phyloP scores from a whole-genome alignment of 2,329 filamentous ascomycete species.

The Colletotrichum orbiculare region DNA sequence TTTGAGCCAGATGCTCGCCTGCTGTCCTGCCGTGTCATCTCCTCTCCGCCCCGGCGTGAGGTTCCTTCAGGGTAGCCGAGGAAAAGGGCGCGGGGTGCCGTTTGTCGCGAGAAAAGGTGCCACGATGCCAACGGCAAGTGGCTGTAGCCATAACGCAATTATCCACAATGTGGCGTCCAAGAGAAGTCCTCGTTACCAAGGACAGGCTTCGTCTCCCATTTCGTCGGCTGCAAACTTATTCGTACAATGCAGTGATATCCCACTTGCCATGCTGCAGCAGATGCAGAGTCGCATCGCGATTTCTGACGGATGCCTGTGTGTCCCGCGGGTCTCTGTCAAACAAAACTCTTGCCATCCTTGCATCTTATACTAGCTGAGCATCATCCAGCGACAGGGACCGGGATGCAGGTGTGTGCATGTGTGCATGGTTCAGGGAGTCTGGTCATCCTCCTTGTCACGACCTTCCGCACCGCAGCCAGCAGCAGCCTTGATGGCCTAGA shows the following conservation, averaged over 20 bases:
- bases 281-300: slow-evolving; percentile 25
- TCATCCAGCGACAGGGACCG: slow-evolving; percentile 22
- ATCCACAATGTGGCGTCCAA: background rate
- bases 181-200: too few species aligned
- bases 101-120: too few species aligned
- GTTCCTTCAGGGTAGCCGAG: background rate
- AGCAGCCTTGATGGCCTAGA: background rate
- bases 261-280: slow-evolving; percentile 15
- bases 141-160: background rate
- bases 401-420: background rate
- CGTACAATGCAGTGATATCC: slow-evolving; percentile 14
- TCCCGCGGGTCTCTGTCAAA: slow-evolving; percentile 15
- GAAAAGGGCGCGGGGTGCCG: background rate
- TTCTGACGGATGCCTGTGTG: slow-evolving; percentile 10
- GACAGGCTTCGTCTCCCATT: too few species aligned
- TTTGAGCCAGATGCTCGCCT: slow-evolving; percentile 7
- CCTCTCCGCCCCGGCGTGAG: slow-evolving; percentile 2
- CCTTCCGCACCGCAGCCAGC: slow-evolving; percentile 5
- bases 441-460: slow-evolving; percentile 27
- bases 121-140: too few species aligned
- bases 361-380: slow-evolving; percentile 2
- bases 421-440: slow-evolving; percentile 26
- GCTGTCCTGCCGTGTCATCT: background rate
- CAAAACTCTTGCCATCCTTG: slow-evolving; percentile 30
- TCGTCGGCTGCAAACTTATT: background rate